phyloP scores from a whole-genome alignment of 306 rosid species.

The Echinosophora koreensis region DNA sequence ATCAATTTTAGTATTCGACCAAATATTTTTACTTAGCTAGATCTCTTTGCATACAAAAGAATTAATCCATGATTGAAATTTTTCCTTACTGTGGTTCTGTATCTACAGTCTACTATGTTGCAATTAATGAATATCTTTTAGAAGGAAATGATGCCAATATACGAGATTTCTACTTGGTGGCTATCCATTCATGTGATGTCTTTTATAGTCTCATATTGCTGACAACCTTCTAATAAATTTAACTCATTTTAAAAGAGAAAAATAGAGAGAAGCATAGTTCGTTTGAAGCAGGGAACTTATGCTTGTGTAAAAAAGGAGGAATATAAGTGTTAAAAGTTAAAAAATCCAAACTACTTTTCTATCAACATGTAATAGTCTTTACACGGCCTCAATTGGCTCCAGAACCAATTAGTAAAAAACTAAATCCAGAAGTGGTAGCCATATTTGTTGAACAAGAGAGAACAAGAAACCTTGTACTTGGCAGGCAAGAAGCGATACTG shows the following conservation, averaged over 20 bases:
- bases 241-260: conserved; percentile 8
- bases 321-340: not conserved
- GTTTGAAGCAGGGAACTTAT: not conserved
- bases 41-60: not conserved
- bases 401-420: conserved; percentile 16
- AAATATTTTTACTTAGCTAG: conserved; percentile 14
- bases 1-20: not conserved
- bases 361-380: conserved; percentile 4
- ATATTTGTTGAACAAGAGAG: not conserved
- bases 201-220: not conserved
- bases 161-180: not conserved
- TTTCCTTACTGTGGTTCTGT: not conserved
- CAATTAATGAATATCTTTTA: not conserved
- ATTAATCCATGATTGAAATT: not conserved
- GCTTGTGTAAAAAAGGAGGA: not conserved
- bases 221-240: conserved; percentile 1
- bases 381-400: not conserved
- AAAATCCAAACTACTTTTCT: not conserved
- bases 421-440: conserved; percentile 11
- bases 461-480: conserved; percentile 68
- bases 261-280: not conserved
- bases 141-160: not conserved
- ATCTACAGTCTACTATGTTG: not conserved
- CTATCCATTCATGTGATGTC: not conserved
- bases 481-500: conserved; percentile 80